Evolutionary conservation across 805 yeast genomes (phyloP).

Genomic region (Vanderwaltozyma tropicalis): DNA sequence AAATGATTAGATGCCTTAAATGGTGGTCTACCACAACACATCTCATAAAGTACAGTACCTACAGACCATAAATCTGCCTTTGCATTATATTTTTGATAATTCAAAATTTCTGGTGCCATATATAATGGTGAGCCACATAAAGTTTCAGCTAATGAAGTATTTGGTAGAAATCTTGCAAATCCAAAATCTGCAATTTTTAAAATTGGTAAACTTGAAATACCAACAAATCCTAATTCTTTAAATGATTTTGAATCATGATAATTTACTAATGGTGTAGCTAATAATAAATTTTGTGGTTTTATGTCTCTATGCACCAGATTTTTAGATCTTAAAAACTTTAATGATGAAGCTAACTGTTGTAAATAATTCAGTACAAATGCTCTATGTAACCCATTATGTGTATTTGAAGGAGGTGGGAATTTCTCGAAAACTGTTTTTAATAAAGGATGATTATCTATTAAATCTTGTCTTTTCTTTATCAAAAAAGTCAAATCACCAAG

Average conservation of each 20-base stretch:
- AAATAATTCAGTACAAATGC: conserved; percentile 72
- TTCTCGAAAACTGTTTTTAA: conserved; percentile 64
- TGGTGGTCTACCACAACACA: conserved; percentile 95
- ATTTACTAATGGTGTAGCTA: conserved; percentile 67
- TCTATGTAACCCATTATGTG: conserved; percentile 69
- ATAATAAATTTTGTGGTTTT: conserved; percentile 69
- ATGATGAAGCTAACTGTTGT: conserved; percentile 77
- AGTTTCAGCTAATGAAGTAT: conserved; percentile 91
- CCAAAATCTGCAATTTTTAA: conserved; percentile 96
- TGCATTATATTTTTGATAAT: conserved; percentile 92
- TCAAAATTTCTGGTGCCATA: conserved; percentile 96
- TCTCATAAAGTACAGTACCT: conserved; percentile 91
- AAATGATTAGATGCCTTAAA: conserved; percentile 89
- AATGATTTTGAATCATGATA: conserved; percentile 44
- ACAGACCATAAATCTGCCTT: conserved; percentile 98
- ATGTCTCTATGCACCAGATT: conserved; percentile 88
- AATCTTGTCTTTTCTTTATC: conserved; percentile 64
- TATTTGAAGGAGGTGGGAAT: conserved; percentile 70
- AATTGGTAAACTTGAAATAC: conserved; percentile 81
- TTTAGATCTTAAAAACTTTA: conserved; percentile 68
- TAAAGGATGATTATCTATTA: conserved; percentile 66
- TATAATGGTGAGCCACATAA: conserved; percentile 94
- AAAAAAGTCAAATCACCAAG: conserved; percentile 88
- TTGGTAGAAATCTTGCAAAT: conserved; percentile 88
- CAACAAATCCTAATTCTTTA: conserved; percentile 49